These are phyloP conservation scores for Melanopsichium pennsylvanicum DNA, from an alignment of 1,284 basidiomycete genomes.

Conservation along the genomic window DNA sequence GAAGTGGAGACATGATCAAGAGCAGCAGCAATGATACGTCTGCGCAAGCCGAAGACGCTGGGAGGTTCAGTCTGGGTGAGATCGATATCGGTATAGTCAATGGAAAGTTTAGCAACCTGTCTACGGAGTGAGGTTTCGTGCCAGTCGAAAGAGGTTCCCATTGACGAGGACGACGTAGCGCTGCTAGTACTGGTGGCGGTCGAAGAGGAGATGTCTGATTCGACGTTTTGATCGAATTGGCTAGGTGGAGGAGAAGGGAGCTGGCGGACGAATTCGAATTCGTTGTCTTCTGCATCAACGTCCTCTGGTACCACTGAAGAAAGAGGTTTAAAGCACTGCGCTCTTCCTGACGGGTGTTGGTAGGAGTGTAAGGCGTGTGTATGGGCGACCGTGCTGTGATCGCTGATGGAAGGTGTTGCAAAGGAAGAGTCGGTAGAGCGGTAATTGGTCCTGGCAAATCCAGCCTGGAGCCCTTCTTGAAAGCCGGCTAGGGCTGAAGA, in stretches of 20 bases:
- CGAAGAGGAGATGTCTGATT: conserved; percentile 32
- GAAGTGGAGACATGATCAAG: conserved; percentile 19
- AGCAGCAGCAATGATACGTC: conserved; percentile 35
- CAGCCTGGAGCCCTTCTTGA: no score
- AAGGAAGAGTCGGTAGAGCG: not conserved
- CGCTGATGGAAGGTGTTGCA: no score
- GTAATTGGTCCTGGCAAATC: no score
- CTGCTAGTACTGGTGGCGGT: conserved; percentile 22
- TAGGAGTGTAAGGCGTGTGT: not conserved
- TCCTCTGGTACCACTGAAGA: conserved; percentile 28
- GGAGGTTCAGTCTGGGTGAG: conserved; percentile 27
- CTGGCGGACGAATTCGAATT: conserved; percentile 9
- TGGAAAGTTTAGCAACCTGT: conserved; percentile 30
- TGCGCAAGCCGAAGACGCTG: conserved; percentile 37
- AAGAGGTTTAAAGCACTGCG: conserved; percentile 11
- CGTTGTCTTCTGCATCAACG: conserved; percentile 28
- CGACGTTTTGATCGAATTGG: conserved; percentile 17
- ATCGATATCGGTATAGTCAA: conserved; percentile 25
- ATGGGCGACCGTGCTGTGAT: not conserved
- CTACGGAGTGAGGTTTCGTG: conserved; percentile 27
- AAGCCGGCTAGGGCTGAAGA: no score
- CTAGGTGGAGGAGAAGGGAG: not conserved
- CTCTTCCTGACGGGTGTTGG: not conserved
- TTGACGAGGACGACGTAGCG: conserved; percentile 22
- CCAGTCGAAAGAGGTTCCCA: conserved; percentile 39